phyloP scores from a whole-genome alignment of 179 eudicot species.

The Beta corolliflora region DNA sequence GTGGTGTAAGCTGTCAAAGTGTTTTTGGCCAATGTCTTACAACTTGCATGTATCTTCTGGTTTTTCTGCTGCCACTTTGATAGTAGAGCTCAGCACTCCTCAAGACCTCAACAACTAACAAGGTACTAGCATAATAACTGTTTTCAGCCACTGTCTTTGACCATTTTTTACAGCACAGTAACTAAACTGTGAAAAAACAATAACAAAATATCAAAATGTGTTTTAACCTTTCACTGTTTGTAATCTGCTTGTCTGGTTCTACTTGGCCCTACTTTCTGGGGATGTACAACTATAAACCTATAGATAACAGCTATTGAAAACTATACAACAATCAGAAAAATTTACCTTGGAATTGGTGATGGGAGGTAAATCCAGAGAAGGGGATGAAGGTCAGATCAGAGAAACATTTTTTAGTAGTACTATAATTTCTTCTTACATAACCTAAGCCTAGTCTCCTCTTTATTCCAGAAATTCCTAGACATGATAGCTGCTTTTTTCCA shows the following conservation, averaged over 20 bases:
- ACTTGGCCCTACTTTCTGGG: not conserved
- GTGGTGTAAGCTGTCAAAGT: constrained; percentile 1
- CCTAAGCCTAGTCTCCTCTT: not conserved
- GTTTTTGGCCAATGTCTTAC: constrained; percentile 22
- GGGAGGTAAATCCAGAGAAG: constrained; percentile 23
- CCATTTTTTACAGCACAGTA: constrained; percentile 7
- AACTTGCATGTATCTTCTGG: constrained; percentile 23
- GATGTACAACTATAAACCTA: constrained; percentile 4
- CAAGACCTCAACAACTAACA: constrained; percentile 3
- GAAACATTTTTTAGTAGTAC: not conserved
- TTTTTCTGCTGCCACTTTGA: constrained; percentile 20
- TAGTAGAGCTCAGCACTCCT: constrained; percentile 8
- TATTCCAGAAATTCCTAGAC: constrained; percentile 20
- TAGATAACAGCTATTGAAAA: constrained; percentile 22
- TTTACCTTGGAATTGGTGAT: constrained; percentile 5
- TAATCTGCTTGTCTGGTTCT: not conserved
- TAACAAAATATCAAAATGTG: not conserved
- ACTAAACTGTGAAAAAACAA: not conserved
- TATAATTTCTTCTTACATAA: not conserved
- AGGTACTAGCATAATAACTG: constrained; percentile 7
- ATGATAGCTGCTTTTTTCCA: constrained; percentile 22
- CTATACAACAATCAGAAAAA: constrained; percentile 20
- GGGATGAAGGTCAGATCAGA: not conserved
- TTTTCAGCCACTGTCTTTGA: constrained; percentile 20
- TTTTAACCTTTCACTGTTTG: not conserved